Conservation (phyloP, 768 basidiomycete species). For the Boletus fagicola region DNA sequence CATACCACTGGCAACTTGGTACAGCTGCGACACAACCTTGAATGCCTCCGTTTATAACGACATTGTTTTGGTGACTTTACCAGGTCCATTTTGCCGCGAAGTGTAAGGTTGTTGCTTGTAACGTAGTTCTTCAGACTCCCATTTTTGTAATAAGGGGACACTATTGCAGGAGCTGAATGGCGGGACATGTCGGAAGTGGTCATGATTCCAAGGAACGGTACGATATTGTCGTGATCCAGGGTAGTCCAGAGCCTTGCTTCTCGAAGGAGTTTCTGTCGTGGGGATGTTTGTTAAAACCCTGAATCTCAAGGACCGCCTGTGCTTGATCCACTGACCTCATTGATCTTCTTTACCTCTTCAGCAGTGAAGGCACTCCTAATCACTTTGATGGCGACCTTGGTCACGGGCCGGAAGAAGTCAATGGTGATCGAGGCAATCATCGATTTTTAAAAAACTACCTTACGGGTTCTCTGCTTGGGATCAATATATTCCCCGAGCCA, state of each 20-base stretch:
- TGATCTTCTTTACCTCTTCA: slow-evolving; percentile 19
- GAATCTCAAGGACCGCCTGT: neutral
- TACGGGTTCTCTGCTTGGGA: slow-evolving; percentile 1
- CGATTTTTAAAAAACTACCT: slow-evolving; percentile 3
- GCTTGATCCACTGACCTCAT: slow-evolving; percentile 14
- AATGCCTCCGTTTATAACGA: neutral
- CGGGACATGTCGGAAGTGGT: slow-evolving; percentile 17
- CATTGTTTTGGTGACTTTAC: slow-evolving; percentile 10
- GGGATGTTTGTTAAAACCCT: neutral
- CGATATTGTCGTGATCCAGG: slow-evolving; percentile 23
- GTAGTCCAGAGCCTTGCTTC: slow-evolving; percentile 30
- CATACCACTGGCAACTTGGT: slow-evolving; percentile 22
- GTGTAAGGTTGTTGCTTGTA: slow-evolving; percentile 2
- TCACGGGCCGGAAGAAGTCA: neutral
- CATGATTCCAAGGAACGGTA: slow-evolving; percentile 25
- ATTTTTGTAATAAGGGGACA: slow-evolving; percentile 29
- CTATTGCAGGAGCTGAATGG: slow-evolving; percentile 20
- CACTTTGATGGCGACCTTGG: slow-evolving; percentile 30
- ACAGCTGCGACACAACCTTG: slow-evolving; percentile 13
- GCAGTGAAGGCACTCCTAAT: slow-evolving; percentile 20
- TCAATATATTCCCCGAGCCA: slow-evolving; percentile 23
- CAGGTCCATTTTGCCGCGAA: slow-evolving; percentile 19
- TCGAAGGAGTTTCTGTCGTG: slow-evolving; percentile 26
- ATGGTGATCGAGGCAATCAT: neutral
- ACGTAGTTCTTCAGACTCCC: slow-evolving; percentile 22